Evolutionary conservation across 108 stramenopile genomes (phyloP), one percentile per base, ranked within the genome.

Genomic region (Fragilaria crotonensis): DNA sequence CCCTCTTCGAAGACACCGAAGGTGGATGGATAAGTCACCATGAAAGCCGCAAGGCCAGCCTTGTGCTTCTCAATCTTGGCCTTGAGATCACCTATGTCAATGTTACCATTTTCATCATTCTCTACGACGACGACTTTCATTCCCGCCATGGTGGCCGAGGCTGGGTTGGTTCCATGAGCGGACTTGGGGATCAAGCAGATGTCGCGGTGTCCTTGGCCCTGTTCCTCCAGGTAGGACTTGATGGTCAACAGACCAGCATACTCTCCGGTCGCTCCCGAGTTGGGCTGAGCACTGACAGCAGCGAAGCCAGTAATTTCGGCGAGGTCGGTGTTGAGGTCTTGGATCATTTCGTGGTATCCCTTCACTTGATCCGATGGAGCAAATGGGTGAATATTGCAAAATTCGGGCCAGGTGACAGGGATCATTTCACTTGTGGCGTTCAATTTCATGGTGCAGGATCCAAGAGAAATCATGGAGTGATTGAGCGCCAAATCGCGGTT

Each of bases 381-480:
- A 73, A 99, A 99, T 27, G 98, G 98, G 70, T 99, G 98, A 52
- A 99, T 92, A 78, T 96, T 72, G 57, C 82, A 80, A 68, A 97
- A 86, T 59, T 90, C 94, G 32, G 94, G 89, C 98, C 97, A 98
- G 4, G 97, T 96, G n/a, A 99, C 77, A n/a, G 98, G 97, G 31
- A 95, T 83, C 95, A 99, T 97, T 81, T 99, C 98, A 45, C 87
- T 78, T 2, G 96, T 93, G 27, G 97, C 96, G 63, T 99, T 99
- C 47, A 99, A 72, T 79, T 99, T 99, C 98, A 99, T 99, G 52
- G 98, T 99, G 70, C 98, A 99, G 0, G 95, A 96, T 5, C 98
- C 98, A 20, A 99, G 85, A 27, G 96, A 93, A 75, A 99, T 99
- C 98, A 99, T 99, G 64, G 93, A 94, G 59, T 94, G 88, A 66